Conservation (phyloP, 768 basidiomycete genomes). For the Dioszegia hungarica region DNA sequence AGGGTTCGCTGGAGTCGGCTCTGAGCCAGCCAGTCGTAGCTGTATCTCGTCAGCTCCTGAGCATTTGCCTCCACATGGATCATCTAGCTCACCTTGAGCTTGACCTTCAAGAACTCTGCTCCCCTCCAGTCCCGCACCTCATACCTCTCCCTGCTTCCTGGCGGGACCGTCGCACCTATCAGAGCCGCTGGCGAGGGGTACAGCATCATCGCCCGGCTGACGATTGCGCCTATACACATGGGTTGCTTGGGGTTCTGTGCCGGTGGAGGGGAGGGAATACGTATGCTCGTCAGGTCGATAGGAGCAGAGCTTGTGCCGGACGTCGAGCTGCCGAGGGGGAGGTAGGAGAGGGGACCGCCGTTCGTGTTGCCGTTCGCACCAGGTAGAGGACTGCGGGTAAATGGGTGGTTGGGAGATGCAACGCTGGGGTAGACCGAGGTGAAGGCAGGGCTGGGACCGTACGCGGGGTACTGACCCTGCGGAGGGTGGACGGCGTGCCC, state of each 20-base stretch:
- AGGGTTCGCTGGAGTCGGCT: conserved; percentile 12
- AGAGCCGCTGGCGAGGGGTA: conserved; percentile 32
- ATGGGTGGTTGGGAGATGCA: background rate
- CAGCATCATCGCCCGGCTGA: conserved; percentile 29
- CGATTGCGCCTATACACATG: conserved; percentile 36
- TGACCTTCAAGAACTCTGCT: conserved; percentile 37
- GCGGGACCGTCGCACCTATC: conserved; percentile 20
- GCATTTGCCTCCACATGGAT: background rate
- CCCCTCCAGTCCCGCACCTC: conserved; percentile 20
- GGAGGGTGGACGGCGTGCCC: background rate
- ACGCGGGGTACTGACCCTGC: background rate
- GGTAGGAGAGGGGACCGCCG: background rate
- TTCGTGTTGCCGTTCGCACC: background rate
- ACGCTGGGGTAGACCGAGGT: background rate
- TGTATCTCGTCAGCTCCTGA: conserved; percentile 5
- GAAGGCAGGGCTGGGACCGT: background rate
- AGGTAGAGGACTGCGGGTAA: background rate
- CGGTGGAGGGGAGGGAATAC: conserved; percentile 20
- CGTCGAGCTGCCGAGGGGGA: background rate
- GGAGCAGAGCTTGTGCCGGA: conserved; percentile 10
- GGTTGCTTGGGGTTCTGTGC: conserved; percentile 20
- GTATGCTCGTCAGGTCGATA: conserved; percentile 15
- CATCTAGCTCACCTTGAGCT: conserved; percentile 41
- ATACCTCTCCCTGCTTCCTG: conserved; percentile 17
- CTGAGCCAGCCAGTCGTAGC: conserved; percentile 18